Evolutionary conservation across 2,329 filamentous ascomycete species (phyloP), one percentile per base, ranked within the genome.

Genomic region (Claviceps sp.): DNA sequence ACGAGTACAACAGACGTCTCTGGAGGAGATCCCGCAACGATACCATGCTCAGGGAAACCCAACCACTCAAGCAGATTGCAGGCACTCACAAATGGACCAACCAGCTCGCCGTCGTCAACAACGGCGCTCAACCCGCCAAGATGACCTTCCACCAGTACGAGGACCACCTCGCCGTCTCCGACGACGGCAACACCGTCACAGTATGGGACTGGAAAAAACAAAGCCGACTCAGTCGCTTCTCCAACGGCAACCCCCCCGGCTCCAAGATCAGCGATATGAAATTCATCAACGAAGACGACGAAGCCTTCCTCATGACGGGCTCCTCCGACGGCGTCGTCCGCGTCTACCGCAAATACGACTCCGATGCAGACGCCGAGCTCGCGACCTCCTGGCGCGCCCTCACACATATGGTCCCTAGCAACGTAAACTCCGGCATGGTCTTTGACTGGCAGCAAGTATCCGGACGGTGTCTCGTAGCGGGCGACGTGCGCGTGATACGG

Each of bases 391-490:
- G 94, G 81, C 82, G 93, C 47, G 93, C 93, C 4, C 71, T 98
- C 54, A 95, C 89, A 13, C 89, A 98, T 68, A 85, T 97, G 64
- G 86, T 97, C 5, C 89, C 90, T 4, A 95, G 88, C 66, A 95
- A 91, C 61, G 85, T 90, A 62, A 95, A 95, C 65, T 90, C 90
- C 1, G 93, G 93, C 22, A 85, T 98, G 69, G 91, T 97, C 26
- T 94, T 97, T 64, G 91, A 98, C 66, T 98, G 93, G 93, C 91
- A 97, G 66, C 93, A 98, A 70, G 90, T 94, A n/a, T 88, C 89
- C 59, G 93, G 93, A 7, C 87, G 89, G 55, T 84, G 95, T 7
- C 77, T 98, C n/a, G 93, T 97, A 36, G 93, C 93, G 11, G 93
- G 93, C 45, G 93, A 98, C 65, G 89, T 96, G 51, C 87, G 93